Evolutionary conservation across 2,329 filamentous ascomycete genomes (phyloP).

Genomic region (Fusarium zealandicum): DNA sequence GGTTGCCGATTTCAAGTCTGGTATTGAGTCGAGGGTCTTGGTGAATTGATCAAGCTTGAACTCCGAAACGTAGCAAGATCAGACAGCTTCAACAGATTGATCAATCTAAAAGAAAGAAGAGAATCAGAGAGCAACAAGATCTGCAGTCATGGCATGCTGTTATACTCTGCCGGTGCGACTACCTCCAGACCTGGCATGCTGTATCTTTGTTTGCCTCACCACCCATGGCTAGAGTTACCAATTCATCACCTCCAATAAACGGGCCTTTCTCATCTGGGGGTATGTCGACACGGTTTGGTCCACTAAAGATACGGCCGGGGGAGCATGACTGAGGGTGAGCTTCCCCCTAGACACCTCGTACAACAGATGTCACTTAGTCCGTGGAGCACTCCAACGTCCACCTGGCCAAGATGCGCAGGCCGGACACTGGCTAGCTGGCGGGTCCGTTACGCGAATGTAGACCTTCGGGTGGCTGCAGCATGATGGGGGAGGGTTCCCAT

Average conservation of each 20-base stretch:
- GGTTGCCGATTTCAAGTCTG: slow-evolving; percentile 2
- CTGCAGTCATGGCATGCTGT: slow-evolving; percentile 32
- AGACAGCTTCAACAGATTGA: not conserved
- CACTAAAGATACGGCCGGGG: slow-evolving; percentile 15
- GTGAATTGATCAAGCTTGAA: not conserved
- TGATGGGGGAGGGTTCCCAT: slow-evolving; percentile 26
- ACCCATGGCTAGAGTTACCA: slow-evolving; percentile 5
- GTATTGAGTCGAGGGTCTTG: slow-evolving; percentile 5
- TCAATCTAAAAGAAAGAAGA: slow-evolving; percentile 10
- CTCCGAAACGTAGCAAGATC: not conserved
- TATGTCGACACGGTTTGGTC: slow-evolving; percentile 12
- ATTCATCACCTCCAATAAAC: slow-evolving; percentile 26
- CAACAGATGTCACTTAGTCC: slow-evolving; percentile 36
- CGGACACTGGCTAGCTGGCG: slow-evolving; percentile 19
- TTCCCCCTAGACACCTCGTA: slow-evolving; percentile 25
- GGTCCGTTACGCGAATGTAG: slow-evolving; percentile 19
- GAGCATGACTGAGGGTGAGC: slow-evolving; percentile 19
- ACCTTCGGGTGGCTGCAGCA: slow-evolving; percentile 24
- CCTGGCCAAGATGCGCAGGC: slow-evolving; percentile 9
- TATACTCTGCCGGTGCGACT: slow-evolving; percentile 37
- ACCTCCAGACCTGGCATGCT: slow-evolving; percentile 26
- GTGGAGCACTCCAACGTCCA: slow-evolving; percentile 20
- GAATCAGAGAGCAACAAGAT: slow-evolving; percentile 18
- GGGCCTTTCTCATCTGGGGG: slow-evolving; percentile 17
- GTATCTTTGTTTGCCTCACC: slow-evolving; percentile 34